Percentiles rank a stretch among this genome's conserved stretches.
Conservation (phyloP, 768 basidiomycete genomes). For the Clitopilus hobsonii region DNA sequence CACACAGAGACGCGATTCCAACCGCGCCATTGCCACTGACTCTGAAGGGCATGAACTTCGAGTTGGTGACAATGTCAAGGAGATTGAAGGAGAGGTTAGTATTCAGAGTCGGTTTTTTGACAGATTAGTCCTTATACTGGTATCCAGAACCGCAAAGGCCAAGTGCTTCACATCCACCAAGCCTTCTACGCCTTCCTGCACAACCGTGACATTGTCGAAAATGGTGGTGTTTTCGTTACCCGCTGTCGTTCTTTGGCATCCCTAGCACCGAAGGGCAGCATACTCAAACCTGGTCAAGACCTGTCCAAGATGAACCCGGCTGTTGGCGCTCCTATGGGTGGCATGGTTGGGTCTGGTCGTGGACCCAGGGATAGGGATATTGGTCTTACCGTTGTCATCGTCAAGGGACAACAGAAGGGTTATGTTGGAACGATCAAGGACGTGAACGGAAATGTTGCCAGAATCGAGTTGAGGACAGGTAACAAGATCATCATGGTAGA, state of each 20-base stretch:
- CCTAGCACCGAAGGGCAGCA: constrained; percentile 78
- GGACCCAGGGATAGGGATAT: constrained; percentile 82
- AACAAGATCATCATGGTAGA: constrained; percentile 89
- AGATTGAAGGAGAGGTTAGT: constrained; percentile 81
- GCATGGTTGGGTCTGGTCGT: constrained; percentile 79
- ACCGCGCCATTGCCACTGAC: constrained; percentile 84
- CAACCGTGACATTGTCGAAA: constrained; percentile 86
- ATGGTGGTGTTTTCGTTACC: constrained; percentile 93
- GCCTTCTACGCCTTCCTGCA: constrained; percentile 92
- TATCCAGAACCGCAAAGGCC: constrained; percentile 73
- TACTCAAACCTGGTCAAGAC: constrained; percentile 65
- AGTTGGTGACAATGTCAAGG: constrained; percentile 88
- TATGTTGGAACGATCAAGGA: constrained; percentile 93
- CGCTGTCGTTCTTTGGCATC: constrained; percentile 80
- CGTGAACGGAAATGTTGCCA: constrained; percentile 78
- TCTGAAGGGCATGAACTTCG: constrained; percentile 83
- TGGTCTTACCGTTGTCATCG: constrained; percentile 71
- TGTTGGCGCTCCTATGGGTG: constrained; percentile 55
- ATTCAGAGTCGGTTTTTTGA: background rate
- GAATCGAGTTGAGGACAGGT: constrained; percentile 86
- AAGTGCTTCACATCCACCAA: constrained; percentile 90
- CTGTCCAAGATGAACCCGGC: constrained; percentile 92
- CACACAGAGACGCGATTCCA: constrained; percentile 81
- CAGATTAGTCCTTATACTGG: constrained; percentile 7
- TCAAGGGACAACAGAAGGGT: constrained; percentile 88